A percentile compares a stretch with the other conserved stretches of the same genome.
Evolutionary conservation across 2,329 filamentous ascomycete species (phyloP).

Genomic region (Macrophomina tecta): DNA sequence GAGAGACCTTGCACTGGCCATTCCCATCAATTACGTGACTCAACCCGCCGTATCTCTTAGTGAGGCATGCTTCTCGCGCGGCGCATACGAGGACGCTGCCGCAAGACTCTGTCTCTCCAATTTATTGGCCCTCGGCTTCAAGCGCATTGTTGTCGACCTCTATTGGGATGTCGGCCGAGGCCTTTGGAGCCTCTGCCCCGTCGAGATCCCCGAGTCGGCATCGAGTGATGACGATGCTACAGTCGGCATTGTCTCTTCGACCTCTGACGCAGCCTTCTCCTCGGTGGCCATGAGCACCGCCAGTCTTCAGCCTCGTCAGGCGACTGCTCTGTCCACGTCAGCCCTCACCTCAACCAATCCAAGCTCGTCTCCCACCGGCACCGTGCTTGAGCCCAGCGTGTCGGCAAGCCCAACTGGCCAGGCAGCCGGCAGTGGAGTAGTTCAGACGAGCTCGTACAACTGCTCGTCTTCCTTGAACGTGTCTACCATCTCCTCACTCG

Average conservation of each 20-base stretch:
- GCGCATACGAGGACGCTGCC: slow-evolving; percentile 59
- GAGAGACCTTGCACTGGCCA: slow-evolving; percentile 63
- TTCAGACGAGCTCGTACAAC: slow-evolving; percentile 57
- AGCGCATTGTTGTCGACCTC: slow-evolving; percentile 63
- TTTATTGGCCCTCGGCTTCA: slow-evolving; percentile 65
- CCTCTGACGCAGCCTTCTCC: slow-evolving; percentile 7
- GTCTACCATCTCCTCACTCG: slow-evolving; percentile 54
- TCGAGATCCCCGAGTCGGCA: slow-evolving; percentile 51
- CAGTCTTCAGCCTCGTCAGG: slow-evolving; percentile 14
- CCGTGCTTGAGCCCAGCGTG: slow-evolving; percentile 28
- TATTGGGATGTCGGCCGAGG: slow-evolving; percentile 65
- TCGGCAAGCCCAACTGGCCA: slow-evolving; percentile 25
- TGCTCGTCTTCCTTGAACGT: slow-evolving; percentile 62
- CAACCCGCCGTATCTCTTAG: slow-evolving; percentile 62
- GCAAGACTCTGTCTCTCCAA: slow-evolving; percentile 66
- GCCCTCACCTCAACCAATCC: background rate
- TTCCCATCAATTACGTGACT: slow-evolving; percentile 69
- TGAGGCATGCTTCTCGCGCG: slow-evolving; percentile 63
- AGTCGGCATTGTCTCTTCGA: slow-evolving; percentile 31
- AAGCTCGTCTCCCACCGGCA: background rate
- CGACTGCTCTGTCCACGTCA: background rate
- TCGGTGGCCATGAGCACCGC: slow-evolving; percentile 13
- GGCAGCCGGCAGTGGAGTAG: slow-evolving; percentile 35
- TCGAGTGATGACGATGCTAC: slow-evolving; percentile 31
- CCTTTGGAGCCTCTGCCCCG: slow-evolving; percentile 68